A percentile compares a stretch with the other conserved stretches of the same genome.
phyloP scores from a whole-genome alignment of 2,329 filamentous ascomycete species.

The Claviceps sp. region DNA sequence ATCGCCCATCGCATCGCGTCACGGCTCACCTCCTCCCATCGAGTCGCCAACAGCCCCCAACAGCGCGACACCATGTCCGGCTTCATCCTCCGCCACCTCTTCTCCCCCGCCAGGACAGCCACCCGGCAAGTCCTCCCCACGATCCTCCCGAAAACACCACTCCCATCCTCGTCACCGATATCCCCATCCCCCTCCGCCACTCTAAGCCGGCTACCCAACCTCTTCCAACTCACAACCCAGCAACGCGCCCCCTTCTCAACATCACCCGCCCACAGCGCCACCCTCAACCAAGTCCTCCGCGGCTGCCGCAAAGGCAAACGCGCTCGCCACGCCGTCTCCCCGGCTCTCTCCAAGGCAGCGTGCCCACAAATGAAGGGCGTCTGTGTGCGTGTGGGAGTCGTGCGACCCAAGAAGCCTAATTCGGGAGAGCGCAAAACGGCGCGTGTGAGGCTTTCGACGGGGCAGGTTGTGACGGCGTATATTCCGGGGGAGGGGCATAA shows the following conservation, averaged over 20 bases:
- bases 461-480: constrained; percentile 80
- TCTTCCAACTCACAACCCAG: not conserved
- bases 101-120: constrained; percentile 13
- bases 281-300: constrained; percentile 59
- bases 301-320: constrained; percentile 69
- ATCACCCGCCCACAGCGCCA: constrained; percentile 43
- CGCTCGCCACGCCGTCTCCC: constrained; percentile 76
- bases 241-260: constrained; percentile 37
- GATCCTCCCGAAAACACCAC: constrained; percentile 6
- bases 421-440: constrained; percentile 94
- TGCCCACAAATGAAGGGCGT: constrained; percentile 88
- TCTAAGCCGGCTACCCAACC: not conserved
- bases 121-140: constrained; percentile 7
- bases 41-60: not conserved
- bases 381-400: constrained; percentile 84
- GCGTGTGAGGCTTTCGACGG: constrained; percentile 76
- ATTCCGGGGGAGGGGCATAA: constrained; percentile 98
- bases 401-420: constrained; percentile 97
- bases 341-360: constrained; percentile 56
- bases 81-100: constrained; percentile 22
- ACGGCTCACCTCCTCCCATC: too few species aligned
- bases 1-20: too few species aligned
- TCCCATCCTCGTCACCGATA: not conserved
- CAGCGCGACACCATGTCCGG: constrained; percentile 19
- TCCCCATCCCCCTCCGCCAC: not conserved